Conservation (phyloP, 768 basidiomycete genomes). For the Boletellus ananiceps region DNA sequence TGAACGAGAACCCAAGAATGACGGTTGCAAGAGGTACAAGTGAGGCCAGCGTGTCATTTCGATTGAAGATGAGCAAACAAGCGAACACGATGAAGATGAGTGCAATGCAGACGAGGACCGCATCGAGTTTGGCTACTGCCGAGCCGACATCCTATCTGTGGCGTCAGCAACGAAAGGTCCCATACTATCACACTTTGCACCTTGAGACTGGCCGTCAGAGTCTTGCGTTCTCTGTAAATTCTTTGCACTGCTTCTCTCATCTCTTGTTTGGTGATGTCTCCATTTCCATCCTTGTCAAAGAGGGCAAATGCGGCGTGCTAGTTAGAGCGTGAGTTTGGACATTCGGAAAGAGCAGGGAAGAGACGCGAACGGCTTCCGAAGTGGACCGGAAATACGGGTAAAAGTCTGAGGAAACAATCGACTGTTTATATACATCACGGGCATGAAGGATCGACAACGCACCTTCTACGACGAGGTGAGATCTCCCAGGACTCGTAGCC, state of each 20-base stretch:
- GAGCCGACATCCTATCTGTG: constrained; percentile 59
- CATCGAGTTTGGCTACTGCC: constrained; percentile 74
- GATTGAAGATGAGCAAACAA: constrained; percentile 73
- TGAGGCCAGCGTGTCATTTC: constrained; percentile 58
- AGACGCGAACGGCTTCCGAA: constrained; percentile 55
- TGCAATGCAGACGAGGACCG: constrained; percentile 58
- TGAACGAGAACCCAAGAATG: constrained; percentile 79
- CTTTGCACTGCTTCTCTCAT: constrained; percentile 81
- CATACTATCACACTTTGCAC: constrained; percentile 29
- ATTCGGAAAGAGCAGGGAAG: neutral
- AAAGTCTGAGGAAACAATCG: constrained; percentile 49
- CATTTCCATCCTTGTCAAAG: constrained; percentile 82
- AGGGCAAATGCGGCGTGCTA: constrained; percentile 65
- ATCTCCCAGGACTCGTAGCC: constrained; percentile 53
- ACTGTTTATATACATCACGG: neutral
- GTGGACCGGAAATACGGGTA: constrained; percentile 69
- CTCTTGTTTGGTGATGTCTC: constrained; percentile 70
- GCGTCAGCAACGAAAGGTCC: constrained; percentile 1
- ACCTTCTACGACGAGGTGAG: constrained; percentile 67
- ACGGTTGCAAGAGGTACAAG: constrained; percentile 77
- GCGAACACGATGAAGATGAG: constrained; percentile 60
- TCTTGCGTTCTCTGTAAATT: constrained; percentile 74
- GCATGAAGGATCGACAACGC: constrained; percentile 7
- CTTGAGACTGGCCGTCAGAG: constrained; percentile 66
- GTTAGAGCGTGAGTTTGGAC: neutral